These are phyloP conservation scores for Acer yangbiense DNA, from an alignment of 345 rosid genomes.

Conservation along the genomic window DNA sequence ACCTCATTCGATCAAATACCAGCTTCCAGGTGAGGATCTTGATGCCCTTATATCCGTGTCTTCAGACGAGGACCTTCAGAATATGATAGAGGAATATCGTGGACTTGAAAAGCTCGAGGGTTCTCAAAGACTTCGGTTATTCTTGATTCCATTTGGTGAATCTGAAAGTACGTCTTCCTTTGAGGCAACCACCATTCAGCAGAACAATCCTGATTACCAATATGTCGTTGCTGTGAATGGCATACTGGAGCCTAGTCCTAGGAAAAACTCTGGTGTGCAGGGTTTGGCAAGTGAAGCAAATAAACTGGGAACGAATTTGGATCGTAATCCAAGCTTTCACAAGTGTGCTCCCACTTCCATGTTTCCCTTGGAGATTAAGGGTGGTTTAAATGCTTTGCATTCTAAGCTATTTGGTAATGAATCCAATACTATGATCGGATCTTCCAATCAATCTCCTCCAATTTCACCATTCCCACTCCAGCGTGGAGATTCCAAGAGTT, in stretches of 20 bases:
- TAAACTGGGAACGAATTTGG: slow-evolving; percentile 33
- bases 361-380: slow-evolving; percentile 38
- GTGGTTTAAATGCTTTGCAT: slow-evolving; percentile 31
- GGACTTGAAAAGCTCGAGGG: slow-evolving; percentile 53
- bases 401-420: slow-evolving; percentile 33
- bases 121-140: slow-evolving; percentile 59
- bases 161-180: slow-evolving; percentile 37
- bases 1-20: slow-evolving; percentile 61
- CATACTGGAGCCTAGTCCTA: slow-evolving; percentile 39
- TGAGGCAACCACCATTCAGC: slow-evolving; percentile 41
- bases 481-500: slow-evolving; percentile 39
- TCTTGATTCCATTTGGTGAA: slow-evolving; percentile 62
- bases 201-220: slow-evolving; percentile 42
- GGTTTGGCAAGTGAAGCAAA: slow-evolving; percentile 38
- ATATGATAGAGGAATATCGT: slow-evolving; percentile 65
- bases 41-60: slow-evolving; percentile 66
- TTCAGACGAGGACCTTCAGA: slow-evolving; percentile 69
- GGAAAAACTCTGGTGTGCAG: slow-evolving; percentile 32
- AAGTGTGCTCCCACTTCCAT: slow-evolving; percentile 22
- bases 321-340: not conserved
- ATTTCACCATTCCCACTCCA: slow-evolving; percentile 46
- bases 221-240: slow-evolving; percentile 53
- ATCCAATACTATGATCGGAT: slow-evolving; percentile 31
- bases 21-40: slow-evolving; percentile 78
- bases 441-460: slow-evolving; percentile 45